phyloP scores from a whole-genome alignment of 768 basidiomycete species.

The Auricularia heimuer region DNA sequence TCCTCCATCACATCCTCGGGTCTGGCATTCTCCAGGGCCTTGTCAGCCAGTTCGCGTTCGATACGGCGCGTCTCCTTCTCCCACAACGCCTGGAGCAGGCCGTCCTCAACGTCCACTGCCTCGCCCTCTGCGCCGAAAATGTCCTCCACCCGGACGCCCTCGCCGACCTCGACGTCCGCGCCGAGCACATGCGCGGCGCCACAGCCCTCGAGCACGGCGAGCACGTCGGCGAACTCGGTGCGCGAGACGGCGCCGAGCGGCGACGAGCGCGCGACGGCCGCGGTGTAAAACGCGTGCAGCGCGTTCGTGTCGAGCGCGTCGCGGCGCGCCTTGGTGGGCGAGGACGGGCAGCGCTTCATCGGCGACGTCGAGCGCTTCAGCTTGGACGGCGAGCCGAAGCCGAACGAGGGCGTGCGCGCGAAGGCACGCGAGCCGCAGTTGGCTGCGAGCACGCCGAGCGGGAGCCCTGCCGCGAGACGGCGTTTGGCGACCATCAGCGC shows the following conservation, averaged over 20 bases:
- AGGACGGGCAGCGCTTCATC: slow-evolving; percentile 15
- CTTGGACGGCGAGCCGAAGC: slow-evolving; percentile 37
- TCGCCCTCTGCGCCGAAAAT: background rate
- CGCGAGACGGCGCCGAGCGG: slow-evolving; percentile 57
- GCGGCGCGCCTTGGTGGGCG: slow-evolving; percentile 13
- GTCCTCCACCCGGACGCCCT: background rate
- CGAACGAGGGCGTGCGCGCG: slow-evolving; percentile 18
- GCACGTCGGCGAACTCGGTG: slow-evolving; percentile 66
- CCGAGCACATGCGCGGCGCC: slow-evolving; percentile 23
- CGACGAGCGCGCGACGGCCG: slow-evolving; percentile 44
- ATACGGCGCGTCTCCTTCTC: background rate
- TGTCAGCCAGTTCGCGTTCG: background rate
- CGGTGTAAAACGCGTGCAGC: slow-evolving; percentile 54
- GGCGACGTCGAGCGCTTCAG: slow-evolving; percentile 40
- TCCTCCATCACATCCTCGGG: background rate
- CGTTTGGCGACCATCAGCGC: slow-evolving; percentile 53
- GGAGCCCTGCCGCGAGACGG: slow-evolving; percentile 48
- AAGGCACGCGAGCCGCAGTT: slow-evolving; percentile 1
- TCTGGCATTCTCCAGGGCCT: background rate
- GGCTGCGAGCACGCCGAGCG: slow-evolving; percentile 26
- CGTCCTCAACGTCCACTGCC: background rate
- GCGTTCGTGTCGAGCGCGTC: slow-evolving; percentile 47
- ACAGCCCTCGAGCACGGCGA: slow-evolving; percentile 62
- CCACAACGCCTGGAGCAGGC: background rate
- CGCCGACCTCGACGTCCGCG: background rate